Percentiles rank a stretch among this genome's conserved stretches.
Conservation (phyloP, 306 rosid species). For the Quercus wislizeni region DNA sequence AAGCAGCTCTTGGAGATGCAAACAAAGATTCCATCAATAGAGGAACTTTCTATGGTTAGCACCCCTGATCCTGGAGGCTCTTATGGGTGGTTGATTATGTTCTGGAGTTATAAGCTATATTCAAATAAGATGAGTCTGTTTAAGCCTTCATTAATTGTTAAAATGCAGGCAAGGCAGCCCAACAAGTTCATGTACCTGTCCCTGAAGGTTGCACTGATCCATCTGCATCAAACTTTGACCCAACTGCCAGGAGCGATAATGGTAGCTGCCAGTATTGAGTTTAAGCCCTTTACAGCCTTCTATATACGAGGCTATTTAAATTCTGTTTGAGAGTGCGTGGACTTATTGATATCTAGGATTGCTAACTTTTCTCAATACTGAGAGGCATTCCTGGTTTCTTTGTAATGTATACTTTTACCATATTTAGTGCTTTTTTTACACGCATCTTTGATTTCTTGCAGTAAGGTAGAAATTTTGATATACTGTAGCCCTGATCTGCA, state of each 20-base stretch:
- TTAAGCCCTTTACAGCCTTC: slow-evolving; percentile 1
- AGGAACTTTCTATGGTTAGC: slow-evolving; percentile 40
- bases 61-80: not conserved
- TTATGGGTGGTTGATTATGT: not conserved
- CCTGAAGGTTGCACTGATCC: slow-evolving; percentile 49
- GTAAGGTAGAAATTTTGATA: no score
- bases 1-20: slow-evolving; percentile 57
- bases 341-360: no score
- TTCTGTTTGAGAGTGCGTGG: not conserved
- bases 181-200: slow-evolving; percentile 39
- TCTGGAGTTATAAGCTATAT: not conserved
- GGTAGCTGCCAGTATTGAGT: slow-evolving; percentile 36
- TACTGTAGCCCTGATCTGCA: no score
- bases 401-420: no score
- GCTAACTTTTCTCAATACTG: no score
- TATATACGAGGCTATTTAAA: not conserved
- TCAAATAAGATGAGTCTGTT: not conserved
- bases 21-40: slow-evolving; percentile 34
- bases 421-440: not conserved
- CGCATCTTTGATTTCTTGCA: no score
- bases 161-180: slow-evolving; percentile 42
- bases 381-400: no score
- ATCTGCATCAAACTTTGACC: slow-evolving; percentile 36
- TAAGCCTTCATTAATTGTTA: not conserved
- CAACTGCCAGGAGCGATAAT: slow-evolving; percentile 37